phyloP scores from a whole-genome alignment of 169 alveolate species.

The Plasmodium cynomolgi region DNA sequence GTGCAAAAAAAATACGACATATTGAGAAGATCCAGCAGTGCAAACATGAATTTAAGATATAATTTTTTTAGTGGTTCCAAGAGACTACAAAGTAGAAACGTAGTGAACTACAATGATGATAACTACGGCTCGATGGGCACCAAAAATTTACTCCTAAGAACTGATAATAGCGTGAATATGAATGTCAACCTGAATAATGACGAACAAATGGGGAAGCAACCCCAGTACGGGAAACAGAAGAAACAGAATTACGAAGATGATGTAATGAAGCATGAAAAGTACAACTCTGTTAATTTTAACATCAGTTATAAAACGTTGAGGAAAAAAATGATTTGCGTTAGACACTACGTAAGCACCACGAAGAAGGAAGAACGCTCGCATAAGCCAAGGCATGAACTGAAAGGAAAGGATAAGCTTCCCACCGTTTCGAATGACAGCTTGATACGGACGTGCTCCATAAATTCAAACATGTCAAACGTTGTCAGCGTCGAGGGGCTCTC shows the following conservation, averaged over 20 bases:
- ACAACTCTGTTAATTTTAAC: slow-evolving; percentile 58
- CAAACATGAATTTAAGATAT: slow-evolving; percentile 59
- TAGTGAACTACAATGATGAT: not conserved
- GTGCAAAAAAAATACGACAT: slow-evolving; percentile 58
- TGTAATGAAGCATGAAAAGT: slow-evolving; percentile 35
- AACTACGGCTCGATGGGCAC: not conserved
- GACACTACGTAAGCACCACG: slow-evolving; percentile 16
- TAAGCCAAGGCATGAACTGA: slow-evolving; percentile 12
- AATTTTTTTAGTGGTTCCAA: slow-evolving; percentile 24
- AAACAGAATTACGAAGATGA: slow-evolving; percentile 51
- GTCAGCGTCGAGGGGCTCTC: slow-evolving; percentile 52
- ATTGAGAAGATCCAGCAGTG: slow-evolving; percentile 4
- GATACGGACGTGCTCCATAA: slow-evolving; percentile 43
- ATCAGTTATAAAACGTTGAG: slow-evolving; percentile 52
- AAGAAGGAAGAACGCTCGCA: slow-evolving; percentile 18
- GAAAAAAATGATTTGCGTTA: slow-evolving; percentile 61
- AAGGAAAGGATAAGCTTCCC: slow-evolving; percentile 18
- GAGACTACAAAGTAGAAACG: slow-evolving; percentile 26
- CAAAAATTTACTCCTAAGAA: slow-evolving; percentile 2
- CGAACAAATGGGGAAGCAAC: not conserved
- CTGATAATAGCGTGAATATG: not conserved
- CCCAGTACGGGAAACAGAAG: slow-evolving; percentile 63
- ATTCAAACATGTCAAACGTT: slow-evolving; percentile 46
- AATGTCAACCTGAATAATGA: slow-evolving; percentile 24
- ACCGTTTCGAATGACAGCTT: slow-evolving; percentile 24